Percentiles rank a stretch among this genome's conserved stretches.
Conservation (phyloP, 2,329 filamentous ascomycete genomes). For the Alternaria gansuensis region DNA sequence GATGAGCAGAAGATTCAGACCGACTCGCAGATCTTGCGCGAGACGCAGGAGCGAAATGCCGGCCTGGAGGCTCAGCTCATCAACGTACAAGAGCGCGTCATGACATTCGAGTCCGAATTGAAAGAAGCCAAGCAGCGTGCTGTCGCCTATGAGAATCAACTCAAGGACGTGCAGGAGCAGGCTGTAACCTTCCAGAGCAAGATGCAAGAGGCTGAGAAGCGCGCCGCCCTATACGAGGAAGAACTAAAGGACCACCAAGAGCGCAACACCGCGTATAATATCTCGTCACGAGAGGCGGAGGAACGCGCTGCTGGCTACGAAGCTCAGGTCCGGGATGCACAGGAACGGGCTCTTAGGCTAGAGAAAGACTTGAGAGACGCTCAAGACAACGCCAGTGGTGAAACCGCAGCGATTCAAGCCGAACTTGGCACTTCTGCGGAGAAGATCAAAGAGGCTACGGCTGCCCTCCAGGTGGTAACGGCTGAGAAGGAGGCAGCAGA, state of each 20-base stretch:
- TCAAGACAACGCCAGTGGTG: slow-evolving; percentile 47
- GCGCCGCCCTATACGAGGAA: slow-evolving; percentile 40
- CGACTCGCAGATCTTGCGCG: slow-evolving; percentile 36
- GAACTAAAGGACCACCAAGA: slow-evolving; percentile 46
- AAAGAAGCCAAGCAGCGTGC: slow-evolving; percentile 40
- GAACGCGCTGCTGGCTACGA: slow-evolving; percentile 43
- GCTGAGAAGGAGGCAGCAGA: slow-evolving; percentile 47
- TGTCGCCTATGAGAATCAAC: slow-evolving; percentile 45
- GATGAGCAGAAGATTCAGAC: slow-evolving; percentile 37
- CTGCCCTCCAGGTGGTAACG: slow-evolving; percentile 39
- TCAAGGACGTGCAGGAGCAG: slow-evolving; percentile 46
- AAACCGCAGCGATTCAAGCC: slow-evolving; percentile 49
- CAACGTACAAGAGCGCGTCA: slow-evolving; percentile 48
- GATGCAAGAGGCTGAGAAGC: slow-evolving; percentile 39
- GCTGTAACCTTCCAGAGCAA: slow-evolving; percentile 45
- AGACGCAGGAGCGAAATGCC: slow-evolving; percentile 45
- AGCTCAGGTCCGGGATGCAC: slow-evolving; percentile 44
- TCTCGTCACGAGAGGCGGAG: slow-evolving; percentile 33
- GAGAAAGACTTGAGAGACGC: slow-evolving; percentile 46
- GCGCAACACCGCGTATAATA: slow-evolving; percentile 32
- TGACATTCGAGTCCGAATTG: slow-evolving; percentile 43
- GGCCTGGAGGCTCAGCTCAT: slow-evolving; percentile 46
- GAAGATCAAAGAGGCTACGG: slow-evolving; percentile 42
- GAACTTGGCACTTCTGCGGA: slow-evolving; percentile 47
- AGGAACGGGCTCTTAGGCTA: slow-evolving; percentile 46